Base-by-base conservation (phyloP, 2,329 filamentous ascomycete species). In the Xylariaceae sp. region DNA sequence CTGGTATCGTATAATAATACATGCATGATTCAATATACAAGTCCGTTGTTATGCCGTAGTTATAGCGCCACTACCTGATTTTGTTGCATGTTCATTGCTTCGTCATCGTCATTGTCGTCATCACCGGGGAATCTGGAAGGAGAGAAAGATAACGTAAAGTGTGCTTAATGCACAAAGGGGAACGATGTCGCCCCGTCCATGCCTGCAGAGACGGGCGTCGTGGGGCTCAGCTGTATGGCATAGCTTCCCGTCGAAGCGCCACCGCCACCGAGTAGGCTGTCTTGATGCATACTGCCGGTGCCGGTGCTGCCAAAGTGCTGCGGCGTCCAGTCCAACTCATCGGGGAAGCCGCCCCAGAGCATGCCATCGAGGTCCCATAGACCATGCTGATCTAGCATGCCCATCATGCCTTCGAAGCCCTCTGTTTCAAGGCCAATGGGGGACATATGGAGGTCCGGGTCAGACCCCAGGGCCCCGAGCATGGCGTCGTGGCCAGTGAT, bases 311-410 rank as follows among this genome's bases (percentile, higher is more conserved):
- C 61, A 54, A 67, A 65, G 42, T 66, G 64, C 34, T 66, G 63
- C 51, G 66, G 66, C 36, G 62, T 58, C 63, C 64, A 69, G 18
- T 69, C 66, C 60, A 69, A 63, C 55, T 76, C 74, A 9, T 72
- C 68, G 31, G 73, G 62, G 46, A 38, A 38, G 9, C 69, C 69
- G 38, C 72, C 70, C 79, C 79, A 82, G 60, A 75, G 72, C 77
- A 81, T 80, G 53, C 77, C 79, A 59, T 82, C 78, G 9, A 81
- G 66, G 62, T 82, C 79, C 78, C 79, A 81, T 11, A 81, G 68
- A 9, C 76, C 76, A 41, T 79, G 74, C 61, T 81, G 76, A 60
- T 81, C 77, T 22, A 81, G 67, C 63, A 81, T 71, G 56, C 73
- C 70, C 73, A 81, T 76, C 67, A 80, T 77, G 55, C 76, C 75